Percentiles rank a stretch among this genome's conserved stretches.
Conservation (phyloP, 148 eudicot genomes). For the Cornus kousa region DNA sequence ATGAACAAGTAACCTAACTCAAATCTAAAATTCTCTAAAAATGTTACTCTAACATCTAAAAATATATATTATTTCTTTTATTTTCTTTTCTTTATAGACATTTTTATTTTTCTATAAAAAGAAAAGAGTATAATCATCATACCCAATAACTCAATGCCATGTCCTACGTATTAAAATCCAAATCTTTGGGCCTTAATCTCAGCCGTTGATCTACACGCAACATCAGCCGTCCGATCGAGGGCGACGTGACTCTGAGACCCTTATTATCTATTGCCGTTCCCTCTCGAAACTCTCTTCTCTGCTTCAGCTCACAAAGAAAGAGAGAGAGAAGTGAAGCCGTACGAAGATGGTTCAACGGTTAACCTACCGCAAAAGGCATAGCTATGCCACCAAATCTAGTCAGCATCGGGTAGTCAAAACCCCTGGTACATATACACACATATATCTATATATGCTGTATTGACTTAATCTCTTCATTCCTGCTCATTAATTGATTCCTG, state of each 20-base stretch:
- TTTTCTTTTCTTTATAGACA: no score
- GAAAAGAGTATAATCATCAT: no score
- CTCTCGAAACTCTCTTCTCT: background rate
- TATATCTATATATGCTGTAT: background rate
- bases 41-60: no score
- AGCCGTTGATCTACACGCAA: background rate
- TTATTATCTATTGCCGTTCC: background rate
- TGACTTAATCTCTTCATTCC: background rate
- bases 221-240: background rate
- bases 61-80: no score
- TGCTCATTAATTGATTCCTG: no score
- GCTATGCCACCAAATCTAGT: conserved; percentile 73
- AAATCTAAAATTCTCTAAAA: no score
- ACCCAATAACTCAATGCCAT: background rate
- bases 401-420: conserved; percentile 67
- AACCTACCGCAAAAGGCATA: conserved; percentile 53
- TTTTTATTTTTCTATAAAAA: no score
- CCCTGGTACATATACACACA: conserved; percentile 42
- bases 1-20: no score
- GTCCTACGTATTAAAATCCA: background rate
- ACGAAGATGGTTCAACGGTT: conserved; percentile 57
- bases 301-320: conserved; percentile 4
- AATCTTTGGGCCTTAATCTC: background rate
- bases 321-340: conserved; percentile 3
- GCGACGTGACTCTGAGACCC: background rate